These are phyloP conservation scores for Andrographis paniculata DNA, from an alignment of 305 asterid species.

Conservation along the genomic window DNA sequence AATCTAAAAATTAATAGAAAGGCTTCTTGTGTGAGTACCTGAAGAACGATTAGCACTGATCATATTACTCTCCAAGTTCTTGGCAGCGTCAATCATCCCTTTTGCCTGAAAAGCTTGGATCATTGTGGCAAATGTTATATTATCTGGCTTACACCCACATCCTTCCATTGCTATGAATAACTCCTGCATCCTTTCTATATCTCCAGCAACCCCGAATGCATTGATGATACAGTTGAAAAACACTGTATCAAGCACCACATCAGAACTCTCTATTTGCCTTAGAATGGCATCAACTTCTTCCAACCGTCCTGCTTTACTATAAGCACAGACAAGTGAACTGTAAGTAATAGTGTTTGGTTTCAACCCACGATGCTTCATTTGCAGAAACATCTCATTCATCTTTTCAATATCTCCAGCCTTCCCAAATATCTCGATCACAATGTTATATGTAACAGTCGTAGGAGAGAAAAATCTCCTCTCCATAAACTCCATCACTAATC, in stretches of 20 bases:
- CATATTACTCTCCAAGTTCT: conserved; percentile 44
- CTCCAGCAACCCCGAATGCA: conserved; percentile 73
- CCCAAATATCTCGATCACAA: conserved; percentile 64
- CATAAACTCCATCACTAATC: conserved; percentile 63
- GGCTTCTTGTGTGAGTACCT: conserved; percentile 20
- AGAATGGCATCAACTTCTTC: conserved; percentile 51
- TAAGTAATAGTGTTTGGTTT: conserved; percentile 80
- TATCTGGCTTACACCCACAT: conserved; percentile 58
- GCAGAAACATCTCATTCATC: conserved; percentile 72
- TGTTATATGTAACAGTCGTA: conserved; percentile 65
- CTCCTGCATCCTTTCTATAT: conserved; percentile 59
- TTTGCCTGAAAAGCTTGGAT: conserved; percentile 47
- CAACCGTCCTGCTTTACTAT: conserved; percentile 55
- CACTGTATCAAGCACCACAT: conserved; percentile 67
- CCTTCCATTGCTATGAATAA: conserved; percentile 54
- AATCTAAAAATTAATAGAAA: neutral
- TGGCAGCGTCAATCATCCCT: conserved; percentile 65
- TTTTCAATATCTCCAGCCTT: conserved; percentile 54
- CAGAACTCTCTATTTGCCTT: conserved; percentile 80
- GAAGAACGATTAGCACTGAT: conserved; percentile 14
- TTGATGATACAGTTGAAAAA: conserved; percentile 68
- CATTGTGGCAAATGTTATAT: conserved; percentile 60
- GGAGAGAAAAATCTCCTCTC: conserved; percentile 65
- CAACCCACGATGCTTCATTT: conserved; percentile 77
- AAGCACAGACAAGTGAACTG: conserved; percentile 66